Evolutionary conservation across 371 early-diverging fungal species (phyloP).

Genomic region (Mucor circinelloides): DNA sequence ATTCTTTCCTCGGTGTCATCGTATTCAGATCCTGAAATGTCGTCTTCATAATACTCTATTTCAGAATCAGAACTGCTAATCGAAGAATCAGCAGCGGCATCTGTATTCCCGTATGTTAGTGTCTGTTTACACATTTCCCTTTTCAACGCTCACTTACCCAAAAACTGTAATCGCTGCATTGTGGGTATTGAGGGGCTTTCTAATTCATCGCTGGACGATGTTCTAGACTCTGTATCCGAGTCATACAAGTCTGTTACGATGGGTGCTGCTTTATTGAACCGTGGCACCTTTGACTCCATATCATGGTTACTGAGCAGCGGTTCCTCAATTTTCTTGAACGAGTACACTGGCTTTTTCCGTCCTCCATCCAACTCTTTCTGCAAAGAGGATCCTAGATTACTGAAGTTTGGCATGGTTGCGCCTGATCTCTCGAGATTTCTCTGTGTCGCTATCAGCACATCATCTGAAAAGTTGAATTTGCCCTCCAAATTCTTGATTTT

Average conservation of each 20-base stretch:
- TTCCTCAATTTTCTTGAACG: slow-evolving; percentile 21
- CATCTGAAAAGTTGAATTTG: slow-evolving; percentile 88
- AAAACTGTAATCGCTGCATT: slow-evolving; percentile 9
- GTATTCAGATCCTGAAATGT: background rate
- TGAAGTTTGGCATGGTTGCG: slow-evolving; percentile 82
- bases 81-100: slow-evolving; percentile 7
- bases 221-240: slow-evolving; percentile 20
- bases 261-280: slow-evolving; percentile 6
- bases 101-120: background rate
- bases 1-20: slow-evolving; percentile 6
- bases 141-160: background rate
- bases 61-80: slow-evolving; percentile 20
- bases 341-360: background rate
- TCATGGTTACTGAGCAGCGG: slow-evolving; percentile 5
- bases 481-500: slow-evolving; percentile 92
- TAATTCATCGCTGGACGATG: slow-evolving; percentile 14
- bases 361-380: slow-evolving; percentile 62
- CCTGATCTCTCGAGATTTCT: slow-evolving; percentile 82
- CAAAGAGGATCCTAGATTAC: slow-evolving; percentile 73
- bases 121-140: background rate
- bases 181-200: slow-evolving; percentile 4
- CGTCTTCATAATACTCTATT: slow-evolving; percentile 8
- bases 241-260: slow-evolving; percentile 15
- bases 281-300: background rate
- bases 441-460: slow-evolving; percentile 84